Conservation (phyloP, 2,329 filamentous ascomycete genomes). For the Fusarium acutatum region DNA sequence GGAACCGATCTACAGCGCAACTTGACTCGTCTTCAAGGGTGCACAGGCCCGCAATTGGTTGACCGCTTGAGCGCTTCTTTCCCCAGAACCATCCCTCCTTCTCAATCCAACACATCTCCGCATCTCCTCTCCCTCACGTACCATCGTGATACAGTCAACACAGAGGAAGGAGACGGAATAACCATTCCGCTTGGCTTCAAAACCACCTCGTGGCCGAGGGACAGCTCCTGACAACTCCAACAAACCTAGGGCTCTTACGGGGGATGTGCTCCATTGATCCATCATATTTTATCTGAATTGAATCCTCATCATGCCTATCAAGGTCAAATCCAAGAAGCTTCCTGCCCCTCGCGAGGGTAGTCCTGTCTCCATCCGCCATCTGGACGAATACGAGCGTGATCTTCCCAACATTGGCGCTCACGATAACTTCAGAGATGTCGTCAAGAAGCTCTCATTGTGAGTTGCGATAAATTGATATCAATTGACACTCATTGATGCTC, state of each 20-base stretch:
- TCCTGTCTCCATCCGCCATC: slow-evolving; percentile 45
- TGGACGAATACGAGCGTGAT: slow-evolving; percentile 45
- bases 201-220: not conserved
- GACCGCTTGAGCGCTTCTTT: slow-evolving; percentile 2
- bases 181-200: not conserved
- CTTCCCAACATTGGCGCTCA: slow-evolving; percentile 66
- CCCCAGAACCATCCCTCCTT: not conserved
- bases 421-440: slow-evolving; percentile 70
- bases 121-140: slow-evolving; percentile 19
- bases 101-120: not conserved
- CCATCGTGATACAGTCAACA: not conserved
- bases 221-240: not conserved
- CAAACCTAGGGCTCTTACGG: not conserved
- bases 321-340: slow-evolving; percentile 47
- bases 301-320: slow-evolving; percentile 47
- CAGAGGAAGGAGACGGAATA: slow-evolving; percentile 7
- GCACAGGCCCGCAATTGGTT: slow-evolving; percentile 29
- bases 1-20: slow-evolving; percentile 13
- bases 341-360: slow-evolving; percentile 47
- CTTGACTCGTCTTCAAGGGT: slow-evolving; percentile 12
- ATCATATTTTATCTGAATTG: not conserved
- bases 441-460: slow-evolving; percentile 73
- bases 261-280: not conserved
- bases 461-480: slow-evolving; percentile 21
- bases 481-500: slow-evolving; percentile 2